These are phyloP conservation scores for Panicum hallii DNA, from an alignment of 202 grass and related monocot species.

Conservation along the genomic window DNA sequence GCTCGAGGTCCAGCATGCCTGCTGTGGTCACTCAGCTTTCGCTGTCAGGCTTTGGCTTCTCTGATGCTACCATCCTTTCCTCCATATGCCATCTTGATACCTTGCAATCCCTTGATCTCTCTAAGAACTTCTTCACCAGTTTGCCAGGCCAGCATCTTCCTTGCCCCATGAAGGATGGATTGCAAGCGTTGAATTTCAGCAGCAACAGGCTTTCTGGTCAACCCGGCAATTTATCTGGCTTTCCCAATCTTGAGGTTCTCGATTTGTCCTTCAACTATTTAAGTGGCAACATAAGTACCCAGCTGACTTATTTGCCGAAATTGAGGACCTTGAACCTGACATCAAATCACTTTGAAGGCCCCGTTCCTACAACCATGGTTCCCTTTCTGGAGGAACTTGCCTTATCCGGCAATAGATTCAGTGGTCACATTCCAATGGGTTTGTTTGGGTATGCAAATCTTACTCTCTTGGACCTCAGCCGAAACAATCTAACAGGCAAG, in stretches of 20 bases:
- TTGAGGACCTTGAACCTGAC: slow-evolving; percentile 67
- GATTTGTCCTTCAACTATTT: slow-evolving; percentile 61
- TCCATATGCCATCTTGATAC: slow-evolving; percentile 46
- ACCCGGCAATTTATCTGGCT: slow-evolving; percentile 41
- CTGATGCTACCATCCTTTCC: slow-evolving; percentile 26
- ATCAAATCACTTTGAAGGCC: slow-evolving; percentile 38
- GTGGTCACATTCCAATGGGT: slow-evolving; percentile 23
- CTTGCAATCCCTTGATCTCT: slow-evolving; percentile 53
- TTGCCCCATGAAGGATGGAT: slow-evolving; percentile 37
- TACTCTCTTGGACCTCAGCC: slow-evolving; percentile 55
- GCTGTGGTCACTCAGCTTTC: slow-evolving; percentile 36
- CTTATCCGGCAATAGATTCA: slow-evolving; percentile 47
- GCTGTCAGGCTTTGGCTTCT: slow-evolving; percentile 45
- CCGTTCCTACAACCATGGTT: slow-evolving; percentile 22
- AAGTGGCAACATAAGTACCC: slow-evolving; percentile 15
- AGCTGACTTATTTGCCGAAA: slow-evolving; percentile 34
- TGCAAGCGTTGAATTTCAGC: slow-evolving; percentile 57
- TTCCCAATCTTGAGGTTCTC: slow-evolving; percentile 44
- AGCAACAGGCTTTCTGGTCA: neutral
- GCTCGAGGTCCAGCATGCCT: neutral
- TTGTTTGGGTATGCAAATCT: slow-evolving; percentile 47
- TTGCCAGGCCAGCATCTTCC: slow-evolving; percentile 40
- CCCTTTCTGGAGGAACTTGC: slow-evolving; percentile 45
- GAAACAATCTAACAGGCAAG: slow-evolving; percentile 44
- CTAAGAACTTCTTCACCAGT: slow-evolving; percentile 28